Base-by-base conservation (phyloP, 2,329 filamentous ascomycete genomes). In the Neofusicoccum sp. region DNA sequence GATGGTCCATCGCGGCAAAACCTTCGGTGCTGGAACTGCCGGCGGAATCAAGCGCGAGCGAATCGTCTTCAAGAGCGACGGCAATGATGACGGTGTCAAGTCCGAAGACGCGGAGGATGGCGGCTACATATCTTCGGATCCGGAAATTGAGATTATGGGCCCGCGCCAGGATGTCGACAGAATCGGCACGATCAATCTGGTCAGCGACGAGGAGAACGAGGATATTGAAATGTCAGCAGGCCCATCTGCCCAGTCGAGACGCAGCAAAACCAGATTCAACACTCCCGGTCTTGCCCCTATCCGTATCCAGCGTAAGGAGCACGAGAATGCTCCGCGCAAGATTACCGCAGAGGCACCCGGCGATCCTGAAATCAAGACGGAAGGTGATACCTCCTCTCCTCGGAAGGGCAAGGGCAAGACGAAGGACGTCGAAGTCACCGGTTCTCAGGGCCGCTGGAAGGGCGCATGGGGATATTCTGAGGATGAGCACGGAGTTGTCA, bases 131-230 rank as follows among this genome's bases (percentile, higher is more conserved):
- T 79, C 78, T 9, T 80, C 79, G 34, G 80, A 82, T 49, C 82
- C 84, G 26, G 79, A 80, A 36, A 75, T 79, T 59, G 82, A 81
- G 31, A 75, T 78, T 43, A 71, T 72, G n/a, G 78, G 74, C 26
- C 75, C 77, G 41, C 76, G 80, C 57, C 74, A 80, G 58, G 80
- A 84, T 63, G 83, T 88, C 60, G 84, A 87, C 64, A 71, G 78
- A n/a, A 84, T 84, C 44, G 38, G 33, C 12, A 41, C 57, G 2
- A 81, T 86, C 63, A 80, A 80, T 63, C 68, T 86, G 11, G 78
- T 82, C 11, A 83, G 80, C 51, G 80, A 85, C 60, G 82, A 83
- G 31, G 78, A 80, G 47, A 72, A 76, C 16, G 69, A 69, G 20
- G 69, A 68, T 63, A 11, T 59, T 58, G n/a, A 64, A 62, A n/a